Evolutionary conservation across 1,139 yeast species (phyloP).

Genomic region (Yamadazyma atlantica): DNA sequence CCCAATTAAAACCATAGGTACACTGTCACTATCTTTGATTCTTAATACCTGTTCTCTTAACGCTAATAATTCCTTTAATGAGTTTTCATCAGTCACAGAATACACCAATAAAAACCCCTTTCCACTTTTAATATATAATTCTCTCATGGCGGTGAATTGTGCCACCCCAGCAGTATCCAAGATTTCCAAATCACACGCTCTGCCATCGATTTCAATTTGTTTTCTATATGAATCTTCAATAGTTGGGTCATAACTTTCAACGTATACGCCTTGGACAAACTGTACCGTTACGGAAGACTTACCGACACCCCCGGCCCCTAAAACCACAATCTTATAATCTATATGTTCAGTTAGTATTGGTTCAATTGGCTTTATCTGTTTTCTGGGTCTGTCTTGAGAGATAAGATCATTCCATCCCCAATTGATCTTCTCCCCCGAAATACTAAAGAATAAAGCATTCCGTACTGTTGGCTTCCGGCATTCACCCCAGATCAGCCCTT

Average conservation of each 20-base stretch:
- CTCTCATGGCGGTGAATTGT: slow-evolving; percentile 57
- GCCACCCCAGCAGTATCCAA: slow-evolving; percentile 56
- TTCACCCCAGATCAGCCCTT: no score
- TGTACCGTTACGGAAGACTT: slow-evolving; percentile 53
- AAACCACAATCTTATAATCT: slow-evolving; percentile 49
- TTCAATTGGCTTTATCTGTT: no score
- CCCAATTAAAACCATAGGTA: slow-evolving; percentile 86
- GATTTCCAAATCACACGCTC: slow-evolving; percentile 79
- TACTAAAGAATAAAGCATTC: no score
- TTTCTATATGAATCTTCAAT: slow-evolving; percentile 80
- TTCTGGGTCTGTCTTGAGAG: no score
- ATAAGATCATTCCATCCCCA: no score
- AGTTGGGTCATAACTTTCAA: slow-evolving; percentile 51
- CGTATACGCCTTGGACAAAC: slow-evolving; percentile 52
- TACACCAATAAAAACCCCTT: slow-evolving; percentile 86
- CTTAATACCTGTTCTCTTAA: slow-evolving; percentile 86
- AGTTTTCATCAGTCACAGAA: slow-evolving; percentile 83
- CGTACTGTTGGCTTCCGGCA: no score
- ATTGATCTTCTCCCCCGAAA: no score
- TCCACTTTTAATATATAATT: slow-evolving; percentile 80
- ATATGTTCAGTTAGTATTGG: slow-evolving; percentile 14
- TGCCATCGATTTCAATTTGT: slow-evolving; percentile 87
- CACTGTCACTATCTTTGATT: slow-evolving; percentile 76
- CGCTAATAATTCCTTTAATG: slow-evolving; percentile 77
- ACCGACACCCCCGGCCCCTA: slow-evolving; percentile 57